A percentile compares a stretch with the other conserved stretches of the same genome.
Conservation (phyloP, 768 basidiomycete genomes). For the Chalciporus pseudorubinellus region DNA sequence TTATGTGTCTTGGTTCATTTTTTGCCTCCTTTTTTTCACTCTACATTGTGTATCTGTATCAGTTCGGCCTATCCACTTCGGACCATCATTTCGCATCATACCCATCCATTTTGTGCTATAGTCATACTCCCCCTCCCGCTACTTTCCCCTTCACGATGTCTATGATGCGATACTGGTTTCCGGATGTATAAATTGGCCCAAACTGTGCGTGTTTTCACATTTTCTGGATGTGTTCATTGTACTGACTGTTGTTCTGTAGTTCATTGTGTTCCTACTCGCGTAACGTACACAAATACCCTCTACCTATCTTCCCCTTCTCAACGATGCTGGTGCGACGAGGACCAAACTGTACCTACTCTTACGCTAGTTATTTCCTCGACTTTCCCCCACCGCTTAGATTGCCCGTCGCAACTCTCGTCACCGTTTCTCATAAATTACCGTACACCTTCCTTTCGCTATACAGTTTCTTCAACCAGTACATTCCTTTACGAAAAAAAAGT, state of each 20-base stretch:
- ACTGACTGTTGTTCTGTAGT: constrained; percentile 16
- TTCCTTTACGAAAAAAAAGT: constrained; percentile 19
- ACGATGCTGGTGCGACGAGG: constrained; percentile 20
- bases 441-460: constrained; percentile 26
- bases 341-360: constrained; percentile 16
- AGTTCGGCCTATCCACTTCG: constrained; percentile 25
- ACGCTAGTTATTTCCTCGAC: constrained; percentile 16
- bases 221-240: neutral
- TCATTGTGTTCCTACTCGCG: constrained; percentile 26
- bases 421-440: constrained; percentile 15
- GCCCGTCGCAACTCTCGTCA: constrained; percentile 17
- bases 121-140: neutral
- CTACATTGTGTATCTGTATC: constrained; percentile 33
- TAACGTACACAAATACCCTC: constrained; percentile 31
- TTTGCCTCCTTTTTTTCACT: neutral
- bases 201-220: constrained; percentile 17
- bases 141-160: constrained; percentile 18
- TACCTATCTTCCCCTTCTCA: neutral
- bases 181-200: constrained; percentile 28
- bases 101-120: constrained; percentile 27
- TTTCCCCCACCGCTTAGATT: constrained; percentile 18
- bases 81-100: constrained; percentile 36
- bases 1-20: neutral
- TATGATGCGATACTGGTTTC: constrained; percentile 35
- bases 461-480: constrained; percentile 24